Conservation (phyloP, 202 grass and related monocot species). For the Hordeum pubiflorum region DNA sequence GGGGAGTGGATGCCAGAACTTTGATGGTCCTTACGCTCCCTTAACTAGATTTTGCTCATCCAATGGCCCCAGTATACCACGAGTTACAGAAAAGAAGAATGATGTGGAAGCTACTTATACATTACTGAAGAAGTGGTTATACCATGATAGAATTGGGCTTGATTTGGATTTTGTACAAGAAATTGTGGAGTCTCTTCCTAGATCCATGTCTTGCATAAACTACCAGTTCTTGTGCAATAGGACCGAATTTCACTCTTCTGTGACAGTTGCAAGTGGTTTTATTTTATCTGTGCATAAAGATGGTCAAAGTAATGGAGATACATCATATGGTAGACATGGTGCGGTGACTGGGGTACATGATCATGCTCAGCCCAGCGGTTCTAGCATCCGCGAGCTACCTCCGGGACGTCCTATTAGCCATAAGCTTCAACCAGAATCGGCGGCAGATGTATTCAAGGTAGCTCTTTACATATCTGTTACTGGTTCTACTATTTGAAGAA, state of each 20-base stretch:
- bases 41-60: constrained; percentile 70
- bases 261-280: constrained; percentile 70
- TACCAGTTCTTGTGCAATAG: constrained; percentile 73
- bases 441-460: constrained; percentile 92
- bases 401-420: constrained; percentile 55
- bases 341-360: constrained; percentile 23
- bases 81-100: constrained; percentile 45
- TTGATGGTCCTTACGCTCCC: constrained; percentile 30
- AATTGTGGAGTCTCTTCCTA: constrained; percentile 91
- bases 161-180: constrained; percentile 87
- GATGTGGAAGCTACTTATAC: constrained; percentile 57
- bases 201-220: constrained; percentile 47
- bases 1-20: constrained; percentile 33
- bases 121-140: constrained; percentile 76
- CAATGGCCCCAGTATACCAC: constrained; percentile 35
- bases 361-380: constrained; percentile 32
- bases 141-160: constrained; percentile 70
- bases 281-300: constrained; percentile 49
- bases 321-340: constrained; percentile 42
- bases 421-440: constrained; percentile 72
- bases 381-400: constrained; percentile 47
- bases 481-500: constrained; percentile 24
- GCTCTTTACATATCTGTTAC: constrained; percentile 17
- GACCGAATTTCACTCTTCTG: constrained; percentile 42
- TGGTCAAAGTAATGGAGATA: constrained; percentile 34